Evolutionary conservation across 495 filamentous ascomycete species (phyloP).

Genomic region (Aspergillus homomorphus): DNA sequence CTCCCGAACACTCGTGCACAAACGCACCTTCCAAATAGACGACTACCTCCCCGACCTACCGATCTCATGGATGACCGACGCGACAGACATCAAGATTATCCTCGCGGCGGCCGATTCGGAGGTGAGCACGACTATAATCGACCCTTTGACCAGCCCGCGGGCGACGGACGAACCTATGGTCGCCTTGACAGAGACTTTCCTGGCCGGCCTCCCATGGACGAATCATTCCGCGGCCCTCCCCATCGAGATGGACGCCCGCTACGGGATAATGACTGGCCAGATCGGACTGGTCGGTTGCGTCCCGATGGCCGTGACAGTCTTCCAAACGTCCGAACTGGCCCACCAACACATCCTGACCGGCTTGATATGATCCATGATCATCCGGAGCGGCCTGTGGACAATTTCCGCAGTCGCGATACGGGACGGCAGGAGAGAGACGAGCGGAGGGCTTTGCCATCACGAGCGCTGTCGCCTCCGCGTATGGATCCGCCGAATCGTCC

Average conservation of each 20-base stretch:
- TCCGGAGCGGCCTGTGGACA: conserved; percentile 31
- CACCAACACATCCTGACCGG: conserved; percentile 32
- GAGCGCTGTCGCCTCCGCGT: conserved; percentile 31
- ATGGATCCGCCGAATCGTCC: conserved; percentile 36
- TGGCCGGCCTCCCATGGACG: conserved; percentile 33
- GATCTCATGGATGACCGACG: conserved; percentile 40
- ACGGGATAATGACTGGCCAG: conserved; percentile 39
- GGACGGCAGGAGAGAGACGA: conserved; percentile 38
- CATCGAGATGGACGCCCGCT: conserved; percentile 34
- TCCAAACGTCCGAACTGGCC: conserved; percentile 16
- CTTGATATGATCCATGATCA: conserved; percentile 38
- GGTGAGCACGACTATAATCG: conserved; percentile 34
- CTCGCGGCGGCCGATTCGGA: conserved; percentile 35
- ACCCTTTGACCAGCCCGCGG: conserved; percentile 30
- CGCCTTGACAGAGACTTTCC: conserved; percentile 38
- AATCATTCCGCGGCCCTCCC: conserved; percentile 40
- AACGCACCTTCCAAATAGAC: conserved; percentile 27
- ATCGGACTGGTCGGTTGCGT: conserved; percentile 36
- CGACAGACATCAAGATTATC: conserved; percentile 37
- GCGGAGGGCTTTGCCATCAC: conserved; percentile 26
- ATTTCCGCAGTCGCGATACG: conserved; percentile 33
- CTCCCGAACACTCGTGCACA: conserved; percentile 28
- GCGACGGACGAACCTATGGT: conserved; percentile 30
- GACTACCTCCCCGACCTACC: conserved; percentile 38
- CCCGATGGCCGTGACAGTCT: conserved; percentile 20